Percentiles rank a stretch among this genome's conserved stretches.
Conservation (phyloP, 768 basidiomycete species). For the Dacryopinax spathularia region DNA sequence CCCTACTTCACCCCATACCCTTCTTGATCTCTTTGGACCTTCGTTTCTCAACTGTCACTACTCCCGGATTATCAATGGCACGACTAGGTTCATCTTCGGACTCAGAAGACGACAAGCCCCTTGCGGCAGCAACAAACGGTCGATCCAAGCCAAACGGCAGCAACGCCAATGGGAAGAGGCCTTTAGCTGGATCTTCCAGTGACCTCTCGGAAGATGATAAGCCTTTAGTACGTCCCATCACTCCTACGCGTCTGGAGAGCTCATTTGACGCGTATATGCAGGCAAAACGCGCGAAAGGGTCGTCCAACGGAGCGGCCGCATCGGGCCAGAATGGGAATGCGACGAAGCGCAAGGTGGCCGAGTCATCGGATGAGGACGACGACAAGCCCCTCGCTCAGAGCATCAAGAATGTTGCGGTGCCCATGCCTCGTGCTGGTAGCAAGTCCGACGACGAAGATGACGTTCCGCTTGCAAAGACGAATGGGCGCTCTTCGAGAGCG, state of each 20-base stretch:
- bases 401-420: constrained; percentile 11
- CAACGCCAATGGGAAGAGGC: constrained; percentile 6
- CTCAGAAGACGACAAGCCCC: constrained; percentile 45
- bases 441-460: constrained; percentile 24
- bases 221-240: constrained; percentile 2
- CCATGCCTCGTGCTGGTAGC: constrained; percentile 30
- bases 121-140: constrained; percentile 17
- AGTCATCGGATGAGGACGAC: constrained; percentile 7
- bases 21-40: not conserved
- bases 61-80: not conserved
- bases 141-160: not conserved
- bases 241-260: not conserved
- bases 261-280: not conserved
- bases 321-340: not conserved
- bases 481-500: constrained; percentile 31
- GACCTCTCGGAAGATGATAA: constrained; percentile 5
- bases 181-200: not conserved
- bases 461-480: constrained; percentile 29
- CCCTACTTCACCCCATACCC: not conserved
- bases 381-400: constrained; percentile 7
- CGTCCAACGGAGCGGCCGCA: not conserved
- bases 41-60: not conserved
- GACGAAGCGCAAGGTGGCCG: not conserved
- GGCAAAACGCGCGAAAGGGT: constrained; percentile 1
- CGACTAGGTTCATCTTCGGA: constrained; percentile 14